These are phyloP conservation scores for Kurtzmaniella quercitrusa DNA, from an alignment of 1,139 yeast species.

Conservation along the genomic window DNA sequence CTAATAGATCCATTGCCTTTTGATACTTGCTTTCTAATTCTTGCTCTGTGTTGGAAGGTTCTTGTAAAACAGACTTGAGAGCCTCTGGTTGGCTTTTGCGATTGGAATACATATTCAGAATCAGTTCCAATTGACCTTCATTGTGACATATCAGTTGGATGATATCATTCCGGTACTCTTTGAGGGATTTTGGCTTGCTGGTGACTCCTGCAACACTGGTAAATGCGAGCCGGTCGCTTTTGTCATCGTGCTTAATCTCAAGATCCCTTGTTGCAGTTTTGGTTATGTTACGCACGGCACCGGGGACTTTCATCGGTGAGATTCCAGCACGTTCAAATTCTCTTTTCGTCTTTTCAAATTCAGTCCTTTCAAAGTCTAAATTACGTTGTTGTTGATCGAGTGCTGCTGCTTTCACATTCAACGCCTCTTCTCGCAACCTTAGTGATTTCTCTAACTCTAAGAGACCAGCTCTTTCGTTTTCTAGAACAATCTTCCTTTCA, in stretches of 20 bases:
- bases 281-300: background rate
- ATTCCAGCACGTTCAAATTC: background rate
- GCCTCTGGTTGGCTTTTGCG: background rate
- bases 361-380: slow-evolving; percentile 6
- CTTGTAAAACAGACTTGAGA: background rate
- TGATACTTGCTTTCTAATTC: background rate
- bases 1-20: background rate
- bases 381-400: slow-evolving; percentile 6
- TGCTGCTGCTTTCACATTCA: slow-evolving; percentile 5
- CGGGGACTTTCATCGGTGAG: background rate
- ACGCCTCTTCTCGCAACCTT: slow-evolving; percentile 6
- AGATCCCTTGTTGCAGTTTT: background rate
- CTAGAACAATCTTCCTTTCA: background rate
- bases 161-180: background rate
- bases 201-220: background rate
- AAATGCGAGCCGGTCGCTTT: background rate
- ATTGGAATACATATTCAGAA: background rate
- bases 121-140: background rate
- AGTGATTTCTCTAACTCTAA: slow-evolving; percentile 4
- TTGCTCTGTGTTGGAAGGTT: slow-evolving; percentile 1
- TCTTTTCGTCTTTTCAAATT: slow-evolving; percentile 6
- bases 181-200: background rate
- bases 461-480: slow-evolving; percentile 1
- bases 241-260: background rate
- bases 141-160: background rate